These are phyloP conservation scores for Pseudocercospora vitis DNA, from an alignment of 2,329 filamentous ascomycete species.

Conservation along the genomic window DNA sequence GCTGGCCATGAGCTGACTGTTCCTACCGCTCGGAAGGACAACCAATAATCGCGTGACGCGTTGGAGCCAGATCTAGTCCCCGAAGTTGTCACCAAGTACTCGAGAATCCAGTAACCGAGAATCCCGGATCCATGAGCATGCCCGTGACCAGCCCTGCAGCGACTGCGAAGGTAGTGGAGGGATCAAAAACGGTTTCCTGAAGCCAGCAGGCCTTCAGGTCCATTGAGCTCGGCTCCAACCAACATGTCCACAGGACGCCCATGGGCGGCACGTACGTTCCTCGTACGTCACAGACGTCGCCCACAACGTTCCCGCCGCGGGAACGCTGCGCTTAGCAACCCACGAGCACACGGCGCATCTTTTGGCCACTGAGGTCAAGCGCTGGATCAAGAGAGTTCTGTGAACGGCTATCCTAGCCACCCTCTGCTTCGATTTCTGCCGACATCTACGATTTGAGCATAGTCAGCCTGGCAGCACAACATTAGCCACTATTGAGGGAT, in stretches of 20 bases:
- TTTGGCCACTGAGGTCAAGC: slow-evolving; percentile 2
- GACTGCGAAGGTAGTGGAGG: background rate
- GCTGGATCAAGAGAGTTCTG: slow-evolving; percentile 9
- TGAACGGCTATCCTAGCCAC: background rate
- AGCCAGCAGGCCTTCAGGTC: slow-evolving; percentile 4
- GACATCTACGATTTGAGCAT: slow-evolving; percentile 2
- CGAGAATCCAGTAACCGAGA: background rate
- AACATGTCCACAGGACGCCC: slow-evolving; percentile 5
- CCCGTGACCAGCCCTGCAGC: slow-evolving; percentile 7
- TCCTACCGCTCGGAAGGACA: background rate
- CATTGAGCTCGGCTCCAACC: slow-evolving; percentile 7
- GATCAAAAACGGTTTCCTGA: background rate
- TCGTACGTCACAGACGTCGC: slow-evolving; percentile 3
- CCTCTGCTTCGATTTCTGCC: background rate
- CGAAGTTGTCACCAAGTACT: slow-evolving; percentile 6
- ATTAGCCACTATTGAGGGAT: background rate
- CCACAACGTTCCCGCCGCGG: slow-evolving; percentile 4
- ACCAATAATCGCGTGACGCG: slow-evolving; percentile 4
- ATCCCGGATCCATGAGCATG: background rate
- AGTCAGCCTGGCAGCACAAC: slow-evolving; percentile 8
- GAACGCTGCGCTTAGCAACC: slow-evolving; percentile 6
- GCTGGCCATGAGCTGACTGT: background rate
- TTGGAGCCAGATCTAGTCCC: background rate
- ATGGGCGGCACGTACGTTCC: slow-evolving; percentile 4
- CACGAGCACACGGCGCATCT: background rate